Evolutionary conservation across 495 filamentous ascomycete species (phyloP).

Genomic region (Penicillium robsamsonii): DNA sequence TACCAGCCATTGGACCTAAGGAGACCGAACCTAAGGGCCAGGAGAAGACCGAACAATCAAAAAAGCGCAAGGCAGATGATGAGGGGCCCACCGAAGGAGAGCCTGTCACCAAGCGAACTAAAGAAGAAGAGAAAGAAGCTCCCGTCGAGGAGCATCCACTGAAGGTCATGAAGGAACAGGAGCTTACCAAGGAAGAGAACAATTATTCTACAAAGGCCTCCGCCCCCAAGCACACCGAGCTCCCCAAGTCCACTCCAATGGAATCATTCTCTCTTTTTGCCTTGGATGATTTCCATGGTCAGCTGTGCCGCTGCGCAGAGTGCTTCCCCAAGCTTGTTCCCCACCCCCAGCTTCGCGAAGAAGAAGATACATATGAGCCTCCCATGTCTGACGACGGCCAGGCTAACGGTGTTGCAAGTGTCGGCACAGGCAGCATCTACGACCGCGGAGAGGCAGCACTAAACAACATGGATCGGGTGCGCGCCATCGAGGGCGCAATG

Average conservation of each 20-base stretch:
- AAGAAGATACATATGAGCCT: constrained; percentile 90
- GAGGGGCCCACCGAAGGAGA: constrained; percentile 38
- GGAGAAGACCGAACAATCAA: constrained; percentile 31
- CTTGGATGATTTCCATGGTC: constrained; percentile 67
- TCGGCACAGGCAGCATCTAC: constrained; percentile 69
- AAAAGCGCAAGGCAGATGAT: constrained; percentile 78
- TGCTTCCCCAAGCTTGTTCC: constrained; percentile 71
- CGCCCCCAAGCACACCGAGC: constrained; percentile 40
- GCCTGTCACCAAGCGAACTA: constrained; percentile 58
- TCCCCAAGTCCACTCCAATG: constrained; percentile 47
- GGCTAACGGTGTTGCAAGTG: constrained; percentile 48
- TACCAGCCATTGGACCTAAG: constrained; percentile 8
- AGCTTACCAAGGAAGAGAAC: constrained; percentile 15
- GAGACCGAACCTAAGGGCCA: constrained; percentile 15
- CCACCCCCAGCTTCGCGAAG: constrained; percentile 81
- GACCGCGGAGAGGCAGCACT: constrained; percentile 89
- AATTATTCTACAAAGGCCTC: constrained; percentile 8
- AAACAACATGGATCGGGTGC: constrained; percentile 83
- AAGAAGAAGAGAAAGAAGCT: constrained; percentile 43
- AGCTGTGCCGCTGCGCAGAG: constrained; percentile 71
- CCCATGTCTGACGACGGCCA: constrained; percentile 65
- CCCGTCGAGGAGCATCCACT: constrained; percentile 15
- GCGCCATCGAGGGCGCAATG: constrained; percentile 96
- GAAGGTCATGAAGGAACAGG: constrained; percentile 24
- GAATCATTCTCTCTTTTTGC: constrained; percentile 77